Conservation (phyloP, 1,284 basidiomycete species). For the Microstroma glucosiphilum region DNA sequence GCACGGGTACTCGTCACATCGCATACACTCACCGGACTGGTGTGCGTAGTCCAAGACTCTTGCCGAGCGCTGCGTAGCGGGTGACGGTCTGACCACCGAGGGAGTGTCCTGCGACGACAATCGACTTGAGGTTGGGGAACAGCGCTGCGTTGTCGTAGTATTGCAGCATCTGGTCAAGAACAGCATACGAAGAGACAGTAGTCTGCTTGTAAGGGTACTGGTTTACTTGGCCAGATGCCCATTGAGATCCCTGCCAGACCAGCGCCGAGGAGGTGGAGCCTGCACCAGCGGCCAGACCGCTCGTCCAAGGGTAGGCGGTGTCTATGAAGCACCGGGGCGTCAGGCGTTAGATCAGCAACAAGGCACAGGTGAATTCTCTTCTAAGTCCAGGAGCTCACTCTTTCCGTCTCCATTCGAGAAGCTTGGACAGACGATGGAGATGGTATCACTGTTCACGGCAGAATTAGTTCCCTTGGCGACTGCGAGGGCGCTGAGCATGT, state of each 20-base stretch:
- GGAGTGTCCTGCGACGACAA: constrained; percentile 46
- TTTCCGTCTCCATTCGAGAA: neutral
- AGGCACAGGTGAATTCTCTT: too few species aligned
- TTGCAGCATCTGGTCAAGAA: constrained; percentile 19
- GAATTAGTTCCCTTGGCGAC: neutral
- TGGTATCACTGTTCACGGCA: neutral
- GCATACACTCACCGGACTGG: too few species aligned
- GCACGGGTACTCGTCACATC: too few species aligned
- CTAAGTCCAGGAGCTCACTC: neutral
- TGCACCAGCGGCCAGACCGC: neutral
- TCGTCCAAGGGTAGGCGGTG: neutral
- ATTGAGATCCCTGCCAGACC: constrained; percentile 1
- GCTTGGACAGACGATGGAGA: constrained; percentile 3
- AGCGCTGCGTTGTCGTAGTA: constrained; percentile 17
- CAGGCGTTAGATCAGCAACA: neutral
- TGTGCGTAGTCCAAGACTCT: constrained; percentile 33
- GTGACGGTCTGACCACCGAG: constrained; percentile 40
- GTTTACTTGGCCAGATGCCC: neutral
- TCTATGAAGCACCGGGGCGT: neutral
- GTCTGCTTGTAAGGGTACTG: constrained; percentile 23
- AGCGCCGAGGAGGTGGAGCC: neutral
- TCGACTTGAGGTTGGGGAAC: constrained; percentile 41
- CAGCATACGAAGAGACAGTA: constrained; percentile 33
- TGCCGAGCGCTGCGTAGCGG: constrained; percentile 37
- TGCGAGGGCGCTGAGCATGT: neutral